Conservation (phyloP, 1,284 basidiomycete species). For the Puccinia novopanici region DNA sequence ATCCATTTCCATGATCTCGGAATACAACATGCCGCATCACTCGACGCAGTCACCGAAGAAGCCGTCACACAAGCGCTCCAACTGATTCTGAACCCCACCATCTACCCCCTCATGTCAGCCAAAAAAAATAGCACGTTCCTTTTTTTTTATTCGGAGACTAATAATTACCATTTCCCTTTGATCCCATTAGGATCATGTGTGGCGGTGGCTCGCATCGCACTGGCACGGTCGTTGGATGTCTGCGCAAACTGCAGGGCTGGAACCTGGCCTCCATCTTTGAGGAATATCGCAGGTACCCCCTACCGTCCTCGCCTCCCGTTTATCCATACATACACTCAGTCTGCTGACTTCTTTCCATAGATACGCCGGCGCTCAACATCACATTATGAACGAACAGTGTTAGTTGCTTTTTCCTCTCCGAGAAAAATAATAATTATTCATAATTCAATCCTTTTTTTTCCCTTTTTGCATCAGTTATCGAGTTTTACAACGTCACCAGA, state of each 20-base stretch:
- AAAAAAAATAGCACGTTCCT: no score
- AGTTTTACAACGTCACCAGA: not conserved
- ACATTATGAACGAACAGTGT: conserved; percentile 49
- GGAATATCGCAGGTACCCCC: conserved; percentile 47
- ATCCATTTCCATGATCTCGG: conserved; percentile 30
- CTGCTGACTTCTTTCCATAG: not conserved
- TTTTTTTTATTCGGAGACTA: no score
- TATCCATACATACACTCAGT: not conserved
- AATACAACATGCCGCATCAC: conserved; percentile 34
- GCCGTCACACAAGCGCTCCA: conserved; percentile 27
- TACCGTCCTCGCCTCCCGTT: not conserved
- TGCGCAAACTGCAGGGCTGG: conserved; percentile 64
- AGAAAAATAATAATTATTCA: not conserved
- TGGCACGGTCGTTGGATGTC: conserved; percentile 65
- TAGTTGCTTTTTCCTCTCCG: not conserved
- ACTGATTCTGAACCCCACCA: conserved; percentile 24
- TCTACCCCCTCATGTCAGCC: conserved; percentile 41
- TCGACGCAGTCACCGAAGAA: conserved; percentile 41
- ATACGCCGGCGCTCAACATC: conserved; percentile 46
- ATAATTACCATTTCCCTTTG: not conserved
- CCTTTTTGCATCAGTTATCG: not conserved
- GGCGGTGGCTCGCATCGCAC: conserved; percentile 62
- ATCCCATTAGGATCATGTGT: conserved; percentile 42
- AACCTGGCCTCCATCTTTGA: conserved; percentile 64
- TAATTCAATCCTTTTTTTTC: not conserved